phyloP scores from a whole-genome alignment of 2,329 filamentous ascomycete genomes.

The Apiospora phragmitis region DNA sequence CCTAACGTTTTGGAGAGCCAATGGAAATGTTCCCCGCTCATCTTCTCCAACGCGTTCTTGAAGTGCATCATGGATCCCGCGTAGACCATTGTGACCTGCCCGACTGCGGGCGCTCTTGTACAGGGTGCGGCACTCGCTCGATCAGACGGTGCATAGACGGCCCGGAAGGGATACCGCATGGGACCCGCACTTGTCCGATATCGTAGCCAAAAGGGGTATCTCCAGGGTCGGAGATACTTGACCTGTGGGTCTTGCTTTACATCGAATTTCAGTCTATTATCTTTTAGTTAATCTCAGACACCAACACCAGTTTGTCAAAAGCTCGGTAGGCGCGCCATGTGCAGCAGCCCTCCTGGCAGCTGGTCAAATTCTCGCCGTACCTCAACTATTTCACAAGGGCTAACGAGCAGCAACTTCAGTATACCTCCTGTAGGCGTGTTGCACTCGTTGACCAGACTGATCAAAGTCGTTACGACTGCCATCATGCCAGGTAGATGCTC shows the following conservation, averaged over 20 bases:
- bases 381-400: not conserved
- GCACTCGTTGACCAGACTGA: not conserved
- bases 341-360: not conserved
- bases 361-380: not conserved
- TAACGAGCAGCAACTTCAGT: not conserved
- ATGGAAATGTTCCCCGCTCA: not conserved
- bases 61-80: conserved; percentile 1
- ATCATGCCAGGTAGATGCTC: conserved; percentile 9
- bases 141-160: not conserved
- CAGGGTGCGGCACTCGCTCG: not conserved
- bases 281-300: not conserved
- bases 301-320: not conserved
- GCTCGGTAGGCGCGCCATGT: not conserved
- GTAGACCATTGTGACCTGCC: not conserved
- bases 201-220: too few species aligned
- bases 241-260: too few species aligned
- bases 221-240: too few species aligned
- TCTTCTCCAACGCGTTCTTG: not conserved
- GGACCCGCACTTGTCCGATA: too few species aligned
- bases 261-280: too few species aligned
- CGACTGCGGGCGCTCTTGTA: not conserved
- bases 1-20: not conserved
- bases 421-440: not conserved
- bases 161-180: too few species aligned
- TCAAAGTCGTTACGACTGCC: not conserved